These are phyloP conservation scores for Calonectria crousiana DNA, from an alignment of 2,329 filamentous ascomycete species.

Conservation along the genomic window DNA sequence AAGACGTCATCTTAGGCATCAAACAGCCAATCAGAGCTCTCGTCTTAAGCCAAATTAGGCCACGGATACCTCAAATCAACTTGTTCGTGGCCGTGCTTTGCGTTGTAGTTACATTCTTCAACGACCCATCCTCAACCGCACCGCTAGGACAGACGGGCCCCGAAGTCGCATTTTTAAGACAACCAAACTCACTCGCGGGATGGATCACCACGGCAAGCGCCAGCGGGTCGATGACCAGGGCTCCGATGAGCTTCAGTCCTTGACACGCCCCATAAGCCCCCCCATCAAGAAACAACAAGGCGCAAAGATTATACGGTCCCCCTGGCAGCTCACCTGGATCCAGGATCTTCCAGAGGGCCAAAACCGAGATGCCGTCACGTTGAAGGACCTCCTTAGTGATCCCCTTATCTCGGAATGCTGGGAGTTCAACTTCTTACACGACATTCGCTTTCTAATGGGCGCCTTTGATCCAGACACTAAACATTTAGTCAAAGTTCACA, in stretches of 20 bases:
- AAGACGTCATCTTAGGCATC: not conserved
- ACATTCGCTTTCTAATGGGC: slow-evolving; percentile 67
- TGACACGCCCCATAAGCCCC: slow-evolving; percentile 60
- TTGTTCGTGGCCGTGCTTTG: not conserved
- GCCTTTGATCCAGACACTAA: slow-evolving; percentile 66
- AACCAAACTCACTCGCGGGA: slow-evolving; percentile 21
- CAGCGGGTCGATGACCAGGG: slow-evolving; percentile 37
- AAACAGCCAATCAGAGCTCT: not conserved
- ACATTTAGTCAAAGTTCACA: slow-evolving; percentile 62
- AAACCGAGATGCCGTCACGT: slow-evolving; percentile 75
- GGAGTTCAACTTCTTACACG: slow-evolving; percentile 78
- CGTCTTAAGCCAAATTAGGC: not conserved
- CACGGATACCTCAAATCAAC: not conserved
- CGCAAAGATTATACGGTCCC: slow-evolving; percentile 63
- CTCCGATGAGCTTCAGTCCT: slow-evolving; percentile 40
- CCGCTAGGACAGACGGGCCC: not conserved
- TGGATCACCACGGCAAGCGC: slow-evolving; percentile 50
- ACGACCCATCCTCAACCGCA: not conserved
- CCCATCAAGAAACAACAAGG: slow-evolving; percentile 51
- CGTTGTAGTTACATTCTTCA: not conserved
- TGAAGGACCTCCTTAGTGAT: slow-evolving; percentile 78
- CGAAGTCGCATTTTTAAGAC: not conserved
- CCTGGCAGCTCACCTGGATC: slow-evolving; percentile 79
- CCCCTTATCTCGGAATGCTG: slow-evolving; percentile 79
- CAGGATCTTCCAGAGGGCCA: slow-evolving; percentile 67